These are phyloP conservation scores for Exophiala bonariae DNA, from an alignment of 2,329 filamentous ascomycete species.

Conservation along the genomic window DNA sequence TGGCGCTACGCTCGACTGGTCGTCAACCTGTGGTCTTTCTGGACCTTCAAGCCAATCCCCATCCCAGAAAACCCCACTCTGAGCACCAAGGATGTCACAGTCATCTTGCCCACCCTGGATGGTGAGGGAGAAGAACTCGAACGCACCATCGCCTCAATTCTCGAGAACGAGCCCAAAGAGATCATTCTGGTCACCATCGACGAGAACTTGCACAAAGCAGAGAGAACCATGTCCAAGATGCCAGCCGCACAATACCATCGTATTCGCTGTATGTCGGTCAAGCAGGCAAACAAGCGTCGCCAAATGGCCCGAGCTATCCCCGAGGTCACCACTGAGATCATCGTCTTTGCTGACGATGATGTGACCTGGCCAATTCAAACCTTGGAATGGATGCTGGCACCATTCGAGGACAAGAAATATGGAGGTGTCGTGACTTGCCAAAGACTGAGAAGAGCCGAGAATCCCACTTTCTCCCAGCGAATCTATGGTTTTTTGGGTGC, in stretches of 20 bases:
- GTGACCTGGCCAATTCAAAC: slow-evolving; percentile 87
- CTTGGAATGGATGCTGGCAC: slow-evolving; percentile 87
- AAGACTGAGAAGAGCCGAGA: slow-evolving; percentile 70
- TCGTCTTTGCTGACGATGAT: slow-evolving; percentile 92
- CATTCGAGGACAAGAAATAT: slow-evolving; percentile 79
- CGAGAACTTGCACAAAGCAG: slow-evolving; percentile 69
- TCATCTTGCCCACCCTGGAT: slow-evolving; percentile 91
- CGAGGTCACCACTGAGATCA: slow-evolving; percentile 78
- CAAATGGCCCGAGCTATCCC: slow-evolving; percentile 92
- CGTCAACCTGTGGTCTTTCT: slow-evolving; percentile 82
- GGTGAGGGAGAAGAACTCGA: slow-evolving; percentile 81
- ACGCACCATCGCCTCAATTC: slow-evolving; percentile 66
- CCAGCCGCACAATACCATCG: slow-evolving; percentile 36
- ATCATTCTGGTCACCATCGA: slow-evolving; percentile 86
- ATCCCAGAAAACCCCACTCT: slow-evolving; percentile 79
- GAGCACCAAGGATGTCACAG: slow-evolving; percentile 81
- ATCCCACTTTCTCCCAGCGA: slow-evolving; percentile 58
- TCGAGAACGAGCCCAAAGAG: slow-evolving; percentile 59
- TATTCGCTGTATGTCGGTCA: slow-evolving; percentile 52
- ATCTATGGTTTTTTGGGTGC: slow-evolving; percentile 89
- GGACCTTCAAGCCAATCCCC: slow-evolving; percentile 81
- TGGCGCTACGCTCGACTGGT: slow-evolving; percentile 85
- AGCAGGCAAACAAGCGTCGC: slow-evolving; percentile 90
- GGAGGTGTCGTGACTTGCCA: slow-evolving; percentile 94
- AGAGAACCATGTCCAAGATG: slow-evolving; percentile 58